A percentile compares a stretch with the other conserved stretches of the same genome.
These are phyloP conservation scores for Neurospora africana DNA, from an alignment of 495 filamentous ascomycete species.

Conservation along the genomic window DNA sequence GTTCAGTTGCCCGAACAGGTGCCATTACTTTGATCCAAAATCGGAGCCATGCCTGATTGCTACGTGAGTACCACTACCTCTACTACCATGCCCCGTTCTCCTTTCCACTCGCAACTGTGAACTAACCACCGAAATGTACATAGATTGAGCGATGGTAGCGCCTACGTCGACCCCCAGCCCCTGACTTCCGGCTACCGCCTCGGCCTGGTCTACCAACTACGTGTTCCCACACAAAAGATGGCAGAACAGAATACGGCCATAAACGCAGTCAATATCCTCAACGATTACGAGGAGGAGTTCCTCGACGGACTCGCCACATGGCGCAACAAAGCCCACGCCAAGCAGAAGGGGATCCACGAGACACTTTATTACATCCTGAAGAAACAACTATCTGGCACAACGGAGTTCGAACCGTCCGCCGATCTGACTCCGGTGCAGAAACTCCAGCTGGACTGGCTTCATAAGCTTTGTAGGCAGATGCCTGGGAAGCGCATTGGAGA, in stretches of 20 bases:
- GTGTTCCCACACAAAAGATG: neutral
- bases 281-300: neutral
- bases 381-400: neutral
- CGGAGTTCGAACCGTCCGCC: neutral
- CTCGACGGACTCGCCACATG: neutral
- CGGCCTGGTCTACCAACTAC: conserved; percentile 1
- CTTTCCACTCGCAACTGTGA: too few species aligned
- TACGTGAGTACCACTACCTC: neutral
- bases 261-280: neutral
- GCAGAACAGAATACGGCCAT: neutral
- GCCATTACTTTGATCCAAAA: neutral
- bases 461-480: neutral
- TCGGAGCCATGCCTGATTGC: neutral
- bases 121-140: too few species aligned
- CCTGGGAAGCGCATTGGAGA: neutral
- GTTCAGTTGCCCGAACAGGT: neutral
- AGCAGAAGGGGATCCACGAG: neutral
- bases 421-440: neutral
- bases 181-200: neutral
- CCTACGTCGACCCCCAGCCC: neutral
- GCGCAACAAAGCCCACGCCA: neutral
- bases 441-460: neutral
- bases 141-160: neutral
- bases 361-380: neutral
- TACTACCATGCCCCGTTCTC: too few species aligned